Conservation (phyloP, 2,329 filamentous ascomycete genomes). For the Cordyceps cateniannulata region DNA sequence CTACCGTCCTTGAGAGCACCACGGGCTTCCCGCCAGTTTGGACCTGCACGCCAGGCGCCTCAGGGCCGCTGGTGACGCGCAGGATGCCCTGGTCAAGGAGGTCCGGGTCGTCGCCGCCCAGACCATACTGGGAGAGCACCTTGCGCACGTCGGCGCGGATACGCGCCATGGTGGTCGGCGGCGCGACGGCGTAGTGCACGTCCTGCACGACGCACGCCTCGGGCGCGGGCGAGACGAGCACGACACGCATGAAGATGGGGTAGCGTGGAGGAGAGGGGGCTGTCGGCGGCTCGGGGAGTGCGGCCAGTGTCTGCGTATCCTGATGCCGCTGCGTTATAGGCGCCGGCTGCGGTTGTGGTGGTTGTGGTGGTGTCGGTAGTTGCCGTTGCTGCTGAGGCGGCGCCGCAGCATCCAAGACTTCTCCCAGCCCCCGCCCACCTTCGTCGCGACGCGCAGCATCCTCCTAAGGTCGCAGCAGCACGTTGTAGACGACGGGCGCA, state of each 20-base stretch:
- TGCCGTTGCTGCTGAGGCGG: not conserved
- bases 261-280: not conserved
- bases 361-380: not conserved
- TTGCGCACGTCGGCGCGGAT: not conserved
- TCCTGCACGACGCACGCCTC: not conserved
- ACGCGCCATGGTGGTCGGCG: not conserved
- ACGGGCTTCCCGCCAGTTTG: conserved; percentile 1
- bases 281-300: not conserved
- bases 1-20: conserved; percentile 18
- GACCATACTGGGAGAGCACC: conserved; percentile 3
- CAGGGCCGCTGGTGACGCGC: not conserved
- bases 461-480: not conserved
- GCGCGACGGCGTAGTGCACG: conserved; percentile 1
- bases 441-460: not conserved
- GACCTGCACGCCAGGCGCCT: conserved; percentile 1
- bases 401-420: not conserved
- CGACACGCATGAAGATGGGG: conserved; percentile 3
- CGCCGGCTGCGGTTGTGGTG: not conserved
- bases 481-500: not conserved
- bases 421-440: not conserved
- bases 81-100: not conserved
- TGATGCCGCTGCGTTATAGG: no score
- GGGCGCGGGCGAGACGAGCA: not conserved
- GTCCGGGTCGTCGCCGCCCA: not conserved
- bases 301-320: no score